These are phyloP conservation scores for Sanghuangporus weigelae DNA, from an alignment of 1,284 basidiomycete genomes.

Conservation along the genomic window DNA sequence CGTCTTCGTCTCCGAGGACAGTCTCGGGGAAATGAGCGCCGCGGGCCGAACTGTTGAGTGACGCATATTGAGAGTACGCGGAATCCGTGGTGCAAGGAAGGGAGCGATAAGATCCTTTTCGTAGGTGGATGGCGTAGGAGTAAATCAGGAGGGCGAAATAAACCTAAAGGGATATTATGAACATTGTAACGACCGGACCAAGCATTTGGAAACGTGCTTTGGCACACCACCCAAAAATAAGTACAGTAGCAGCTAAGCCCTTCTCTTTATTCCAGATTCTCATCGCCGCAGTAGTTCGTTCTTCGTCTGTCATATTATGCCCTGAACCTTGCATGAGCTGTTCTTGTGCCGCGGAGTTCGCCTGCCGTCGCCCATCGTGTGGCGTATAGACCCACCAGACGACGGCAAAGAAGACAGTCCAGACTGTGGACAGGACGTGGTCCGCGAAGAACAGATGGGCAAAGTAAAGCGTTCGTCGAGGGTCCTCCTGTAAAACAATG, in stretches of 20 bases:
- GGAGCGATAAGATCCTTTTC: conserved; percentile 84
- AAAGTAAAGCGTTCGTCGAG: conserved; percentile 81
- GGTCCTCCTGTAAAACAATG: conserved; percentile 70
- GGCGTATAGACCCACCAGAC: conserved; percentile 88
- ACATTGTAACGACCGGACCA: neutral
- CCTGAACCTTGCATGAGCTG: conserved; percentile 63
- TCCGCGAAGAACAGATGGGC: conserved; percentile 92
- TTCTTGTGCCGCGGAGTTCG: conserved; percentile 83
- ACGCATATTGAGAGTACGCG: conserved; percentile 23
- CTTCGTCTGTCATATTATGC: conserved; percentile 52
- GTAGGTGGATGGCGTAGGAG: conserved; percentile 91
- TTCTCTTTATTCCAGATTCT: conserved; percentile 90
- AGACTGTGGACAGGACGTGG: conserved; percentile 88
- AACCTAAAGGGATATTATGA: conserved; percentile 46
- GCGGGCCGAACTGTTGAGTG: conserved; percentile 36
- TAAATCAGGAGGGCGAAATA: conserved; percentile 92
- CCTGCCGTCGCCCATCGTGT: conserved; percentile 79
- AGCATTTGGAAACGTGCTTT: conserved; percentile 58
- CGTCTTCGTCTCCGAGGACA: conserved; percentile 30
- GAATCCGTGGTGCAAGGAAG: conserved; percentile 52
- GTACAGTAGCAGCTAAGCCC: conserved; percentile 70
- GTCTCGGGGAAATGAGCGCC: conserved; percentile 41
- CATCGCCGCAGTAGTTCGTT: conserved; percentile 68
- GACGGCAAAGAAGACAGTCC: conserved; percentile 87
- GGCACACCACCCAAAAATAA: conserved; percentile 79